These are phyloP conservation scores for Phyllosticta citribraziliensis DNA, from an alignment of 2,329 filamentous ascomycete genomes.

Conservation along the genomic window DNA sequence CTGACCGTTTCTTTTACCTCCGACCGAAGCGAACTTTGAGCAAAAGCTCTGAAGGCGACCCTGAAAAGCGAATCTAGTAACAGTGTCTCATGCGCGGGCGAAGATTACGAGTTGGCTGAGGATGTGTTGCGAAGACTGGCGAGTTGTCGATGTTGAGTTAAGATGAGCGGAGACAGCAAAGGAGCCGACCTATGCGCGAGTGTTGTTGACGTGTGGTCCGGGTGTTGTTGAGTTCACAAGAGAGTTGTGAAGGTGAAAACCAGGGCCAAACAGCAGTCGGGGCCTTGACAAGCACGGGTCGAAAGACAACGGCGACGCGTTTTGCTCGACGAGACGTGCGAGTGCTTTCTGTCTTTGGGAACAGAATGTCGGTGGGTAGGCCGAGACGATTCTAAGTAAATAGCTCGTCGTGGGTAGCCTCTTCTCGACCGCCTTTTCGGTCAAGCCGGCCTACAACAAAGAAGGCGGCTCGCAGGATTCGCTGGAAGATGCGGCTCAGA, in stretches of 20 bases:
- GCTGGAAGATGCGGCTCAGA: background rate
- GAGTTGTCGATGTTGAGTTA: background rate
- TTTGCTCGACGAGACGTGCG: background rate
- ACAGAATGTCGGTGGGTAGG: constrained; percentile 2
- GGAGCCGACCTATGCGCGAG: background rate
- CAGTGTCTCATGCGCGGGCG: constrained; percentile 26
- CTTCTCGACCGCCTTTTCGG: background rate
- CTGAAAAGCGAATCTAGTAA: constrained; percentile 23
- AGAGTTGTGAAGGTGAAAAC: background rate
- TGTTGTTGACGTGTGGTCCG: background rate
- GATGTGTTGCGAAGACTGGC: background rate
- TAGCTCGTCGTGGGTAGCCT: constrained; percentile 10
- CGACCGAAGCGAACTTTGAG: constrained; percentile 23
- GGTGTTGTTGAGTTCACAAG: background rate
- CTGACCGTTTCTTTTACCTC: constrained; percentile 31
- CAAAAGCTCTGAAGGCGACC: constrained; percentile 25
- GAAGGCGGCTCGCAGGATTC: background rate
- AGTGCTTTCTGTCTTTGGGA: background rate
- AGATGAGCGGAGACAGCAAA: background rate
- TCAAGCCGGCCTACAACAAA: background rate
- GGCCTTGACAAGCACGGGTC: background rate
- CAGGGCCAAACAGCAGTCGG: background rate
- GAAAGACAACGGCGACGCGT: background rate
- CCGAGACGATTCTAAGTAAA: constrained; percentile 12
- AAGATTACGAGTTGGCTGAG: background rate